These are phyloP conservation scores for Beauveria brongniartii DNA, from an alignment of 2,329 filamentous ascomycete species.

Conservation along the genomic window DNA sequence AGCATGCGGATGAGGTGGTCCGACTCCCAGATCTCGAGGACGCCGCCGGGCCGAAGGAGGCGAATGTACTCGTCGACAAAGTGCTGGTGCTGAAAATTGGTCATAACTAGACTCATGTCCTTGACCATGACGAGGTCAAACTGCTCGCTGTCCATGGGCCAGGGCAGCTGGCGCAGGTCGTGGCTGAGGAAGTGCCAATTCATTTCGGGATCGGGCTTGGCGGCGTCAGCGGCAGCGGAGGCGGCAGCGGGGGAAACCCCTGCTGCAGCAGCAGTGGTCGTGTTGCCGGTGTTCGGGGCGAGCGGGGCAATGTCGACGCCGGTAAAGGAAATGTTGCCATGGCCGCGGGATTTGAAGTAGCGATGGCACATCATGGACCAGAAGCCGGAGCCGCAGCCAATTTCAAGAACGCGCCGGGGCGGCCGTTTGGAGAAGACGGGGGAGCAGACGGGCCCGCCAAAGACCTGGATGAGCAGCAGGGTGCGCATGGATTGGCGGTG, in stretches of 20 bases:
- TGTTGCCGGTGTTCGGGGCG: conserved; percentile 34
- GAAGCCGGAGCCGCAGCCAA: conserved; percentile 80
- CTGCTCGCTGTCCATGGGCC: conserved; percentile 70
- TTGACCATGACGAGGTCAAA: conserved; percentile 89
- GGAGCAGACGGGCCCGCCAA: conserved; percentile 71
- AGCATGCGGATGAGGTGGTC: conserved; percentile 80
- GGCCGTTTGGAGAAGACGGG: conserved; percentile 57
- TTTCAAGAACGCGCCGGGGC: conserved; percentile 71
- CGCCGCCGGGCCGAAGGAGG: conserved; percentile 67
- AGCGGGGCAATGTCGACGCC: conserved; percentile 75
- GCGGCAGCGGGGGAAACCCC: conserved; percentile 8
- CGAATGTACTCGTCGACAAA: conserved; percentile 67
- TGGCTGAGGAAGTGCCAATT: conserved; percentile 86
- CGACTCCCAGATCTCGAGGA: conserved; percentile 82
- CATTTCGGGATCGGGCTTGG: conserved; percentile 61
- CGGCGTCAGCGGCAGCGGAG: conserved; percentile 22
- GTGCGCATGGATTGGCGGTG: conserved; percentile 83
- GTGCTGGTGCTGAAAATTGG: conserved; percentile 47
- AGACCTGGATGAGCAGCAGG: conserved; percentile 70
- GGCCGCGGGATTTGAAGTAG: conserved; percentile 62
- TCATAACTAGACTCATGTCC: conserved; percentile 62
- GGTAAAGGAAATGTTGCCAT: conserved; percentile 65
- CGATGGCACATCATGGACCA: conserved; percentile 87
- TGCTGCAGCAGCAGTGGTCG: conserved; percentile 24
- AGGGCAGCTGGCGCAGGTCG: conserved; percentile 65